Evolutionary conservation across 2,329 filamentous ascomycete species (phyloP).

Genomic region (Xylaria sp.): DNA sequence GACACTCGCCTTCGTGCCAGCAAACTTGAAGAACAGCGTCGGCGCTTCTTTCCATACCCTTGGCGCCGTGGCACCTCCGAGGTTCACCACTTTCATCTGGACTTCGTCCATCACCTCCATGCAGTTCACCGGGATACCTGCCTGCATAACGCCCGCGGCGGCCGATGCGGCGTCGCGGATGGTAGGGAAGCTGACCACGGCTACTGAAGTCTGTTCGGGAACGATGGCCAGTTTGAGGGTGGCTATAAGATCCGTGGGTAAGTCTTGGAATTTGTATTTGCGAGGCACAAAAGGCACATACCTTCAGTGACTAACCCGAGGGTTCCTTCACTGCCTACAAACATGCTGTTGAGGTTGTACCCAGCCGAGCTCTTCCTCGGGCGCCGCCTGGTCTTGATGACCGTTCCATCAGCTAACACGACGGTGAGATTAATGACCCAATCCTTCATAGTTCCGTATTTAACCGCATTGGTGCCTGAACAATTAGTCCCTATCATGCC

Average conservation of each 20-base stretch:
- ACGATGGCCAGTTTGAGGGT: slow-evolving; percentile 80
- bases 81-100: slow-evolving; percentile 83
- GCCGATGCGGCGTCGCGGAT: slow-evolving; percentile 78
- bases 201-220: slow-evolving; percentile 77
- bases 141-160: slow-evolving; percentile 76
- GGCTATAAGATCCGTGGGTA: slow-evolving; percentile 47
- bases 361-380: slow-evolving; percentile 82
- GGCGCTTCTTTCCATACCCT: slow-evolving; percentile 75
- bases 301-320: slow-evolving; percentile 79
- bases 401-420: slow-evolving; percentile 76
- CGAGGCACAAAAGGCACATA: slow-evolving; percentile 30
- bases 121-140: slow-evolving; percentile 73
- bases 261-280: neutral
- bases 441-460: slow-evolving; percentile 86
- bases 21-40: slow-evolving; percentile 86
- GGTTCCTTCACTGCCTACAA: slow-evolving; percentile 83
- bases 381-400: slow-evolving; percentile 80
- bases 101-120: slow-evolving; percentile 91
- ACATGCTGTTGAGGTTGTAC: slow-evolving; percentile 81
- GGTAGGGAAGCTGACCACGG: slow-evolving; percentile 78
- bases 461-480: slow-evolving; percentile 78
- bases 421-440: slow-evolving; percentile 86
- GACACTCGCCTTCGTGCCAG: slow-evolving; percentile 78
- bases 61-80: slow-evolving; percentile 71
- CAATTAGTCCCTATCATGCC: slow-evolving; percentile 84